These are phyloP conservation scores for Verticillium albo-atrum DNA, from an alignment of 2,329 filamentous ascomycete species.

Conservation along the genomic window DNA sequence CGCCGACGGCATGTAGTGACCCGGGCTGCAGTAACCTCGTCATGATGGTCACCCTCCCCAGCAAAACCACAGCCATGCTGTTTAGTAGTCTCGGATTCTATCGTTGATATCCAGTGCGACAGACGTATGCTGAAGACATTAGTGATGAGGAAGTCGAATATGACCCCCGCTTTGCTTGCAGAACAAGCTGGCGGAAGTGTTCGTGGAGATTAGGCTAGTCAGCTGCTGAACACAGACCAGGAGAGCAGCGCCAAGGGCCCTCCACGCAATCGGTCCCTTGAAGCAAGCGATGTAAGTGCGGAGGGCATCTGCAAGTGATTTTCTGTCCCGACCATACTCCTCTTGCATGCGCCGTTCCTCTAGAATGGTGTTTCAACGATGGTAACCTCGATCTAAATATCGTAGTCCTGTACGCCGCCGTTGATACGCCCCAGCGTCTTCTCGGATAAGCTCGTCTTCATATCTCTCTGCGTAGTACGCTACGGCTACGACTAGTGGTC, in stretches of 20 bases:
- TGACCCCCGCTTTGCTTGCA: conserved; percentile 25
- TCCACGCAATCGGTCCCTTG: conserved; percentile 19
- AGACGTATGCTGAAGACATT: conserved; percentile 14
- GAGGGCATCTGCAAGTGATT: conserved; percentile 19
- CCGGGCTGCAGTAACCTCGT: no score
- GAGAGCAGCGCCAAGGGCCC: conserved; percentile 25
- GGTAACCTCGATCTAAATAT: conserved; percentile 22
- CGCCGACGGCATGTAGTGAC: no score
- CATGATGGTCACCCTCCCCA: no score
- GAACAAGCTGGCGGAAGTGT: conserved; percentile 21
- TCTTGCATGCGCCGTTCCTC: conserved; percentile 13
- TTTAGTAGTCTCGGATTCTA: no score
- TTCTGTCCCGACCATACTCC: conserved; percentile 1
- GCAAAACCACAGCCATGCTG: no score
- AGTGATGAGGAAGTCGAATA: conserved; percentile 17
- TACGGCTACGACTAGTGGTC: conserved; percentile 6
- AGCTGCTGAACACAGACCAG: conserved; percentile 17
- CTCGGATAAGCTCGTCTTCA: conserved; percentile 12
- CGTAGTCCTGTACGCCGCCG: conserved; percentile 18
- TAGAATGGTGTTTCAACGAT: conserved; percentile 14
- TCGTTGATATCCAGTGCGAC: no score
- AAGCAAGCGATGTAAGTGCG: conserved; percentile 11
- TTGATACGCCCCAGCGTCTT: conserved; percentile 15
- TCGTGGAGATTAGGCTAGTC: conserved; percentile 15
- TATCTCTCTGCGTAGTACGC: conserved; percentile 26